Percentiles rank a stretch among this genome's conserved stretches.
Conservation (phyloP, 2,329 filamentous ascomycete species). For the Xylaria sp. region DNA sequence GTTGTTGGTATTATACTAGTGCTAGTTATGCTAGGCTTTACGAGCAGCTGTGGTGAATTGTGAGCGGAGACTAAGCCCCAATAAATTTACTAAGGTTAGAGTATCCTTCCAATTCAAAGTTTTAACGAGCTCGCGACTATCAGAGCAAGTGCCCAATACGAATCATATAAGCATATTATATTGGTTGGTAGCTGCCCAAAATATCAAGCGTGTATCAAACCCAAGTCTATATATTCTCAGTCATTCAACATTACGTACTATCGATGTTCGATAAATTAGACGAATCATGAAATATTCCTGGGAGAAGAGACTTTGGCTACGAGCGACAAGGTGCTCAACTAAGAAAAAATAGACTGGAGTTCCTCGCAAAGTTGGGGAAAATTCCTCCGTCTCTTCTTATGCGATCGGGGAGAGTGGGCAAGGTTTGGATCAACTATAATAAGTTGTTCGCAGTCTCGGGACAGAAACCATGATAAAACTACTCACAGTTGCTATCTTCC, state of each 20-base stretch:
- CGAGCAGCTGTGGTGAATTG: neutral
- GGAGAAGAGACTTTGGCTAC: neutral
- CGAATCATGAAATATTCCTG: neutral
- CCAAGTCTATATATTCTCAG: neutral
- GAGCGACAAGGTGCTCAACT: neutral
- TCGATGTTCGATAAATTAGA: neutral
- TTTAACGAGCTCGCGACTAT: neutral
- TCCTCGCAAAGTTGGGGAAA: too few relatives aligned
- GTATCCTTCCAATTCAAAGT: constrained; percentile 18
- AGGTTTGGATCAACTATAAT: too few relatives aligned
- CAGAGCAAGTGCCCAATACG: neutral
- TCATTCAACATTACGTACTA: neutral
- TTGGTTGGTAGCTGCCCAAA: neutral
- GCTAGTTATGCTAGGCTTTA: neutral
- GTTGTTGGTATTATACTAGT: neutral
- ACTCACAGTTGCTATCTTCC: too few relatives aligned
- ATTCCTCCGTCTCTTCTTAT: too few relatives aligned
- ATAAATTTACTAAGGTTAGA: neutral
- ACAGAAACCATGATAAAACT: too few relatives aligned
- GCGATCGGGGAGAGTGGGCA: too few relatives aligned
- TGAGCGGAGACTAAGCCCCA: neutral
- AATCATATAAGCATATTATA: neutral
- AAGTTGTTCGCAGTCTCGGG: too few relatives aligned
- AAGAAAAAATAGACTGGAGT: too few relatives aligned
- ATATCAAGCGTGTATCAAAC: neutral